phyloP scores from a whole-genome alignment of 2,329 filamentous ascomycete genomes.

The Colletotrichum musae region DNA sequence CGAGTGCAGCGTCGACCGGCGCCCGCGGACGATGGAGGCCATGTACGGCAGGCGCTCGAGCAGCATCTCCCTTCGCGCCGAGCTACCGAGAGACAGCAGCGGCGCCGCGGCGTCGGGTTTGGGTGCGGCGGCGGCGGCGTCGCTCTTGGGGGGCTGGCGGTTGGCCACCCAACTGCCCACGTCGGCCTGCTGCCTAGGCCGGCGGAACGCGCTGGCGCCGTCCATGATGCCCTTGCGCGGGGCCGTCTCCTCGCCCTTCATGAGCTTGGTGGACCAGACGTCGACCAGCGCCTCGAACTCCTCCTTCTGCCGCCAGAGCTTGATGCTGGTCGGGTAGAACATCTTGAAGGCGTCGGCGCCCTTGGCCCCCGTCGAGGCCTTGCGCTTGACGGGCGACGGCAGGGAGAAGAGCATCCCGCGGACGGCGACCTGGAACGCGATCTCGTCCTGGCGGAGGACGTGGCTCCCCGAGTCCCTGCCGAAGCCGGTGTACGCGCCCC shows the following conservation, averaged over 20 bases:
- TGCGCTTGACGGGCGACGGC: constrained; percentile 87
- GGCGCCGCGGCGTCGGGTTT: constrained; percentile 48
- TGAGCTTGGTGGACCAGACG: constrained; percentile 74
- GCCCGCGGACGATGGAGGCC: constrained; percentile 71
- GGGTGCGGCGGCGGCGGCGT: constrained; percentile 27
- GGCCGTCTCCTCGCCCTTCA: constrained; percentile 65
- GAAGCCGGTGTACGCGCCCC: constrained; percentile 65
- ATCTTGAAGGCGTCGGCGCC: constrained; percentile 82
- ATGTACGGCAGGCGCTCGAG: constrained; percentile 92
- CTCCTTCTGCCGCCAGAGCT: constrained; percentile 86
- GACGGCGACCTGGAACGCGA: constrained; percentile 92
- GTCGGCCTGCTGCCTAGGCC: constrained; percentile 50
- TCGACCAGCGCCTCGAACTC: constrained; percentile 84
- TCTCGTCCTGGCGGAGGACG: constrained; percentile 89
- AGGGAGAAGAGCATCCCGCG: constrained; percentile 88
- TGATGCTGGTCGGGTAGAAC: constrained; percentile 90
- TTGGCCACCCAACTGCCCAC: constrained; percentile 47
- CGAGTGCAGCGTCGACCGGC: constrained; percentile 52
- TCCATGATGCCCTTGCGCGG: constrained; percentile 58
- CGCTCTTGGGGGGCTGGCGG: constrained; percentile 37
- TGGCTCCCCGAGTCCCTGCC: constrained; percentile 76
- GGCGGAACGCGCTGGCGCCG: constrained; percentile 65
- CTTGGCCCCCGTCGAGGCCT: constrained; percentile 60
- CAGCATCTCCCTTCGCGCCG: constrained; percentile 80
- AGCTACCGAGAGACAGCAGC: constrained; percentile 73